phyloP scores from a whole-genome alignment of 179 eudicot genomes.

The Drosera spatulata region DNA sequence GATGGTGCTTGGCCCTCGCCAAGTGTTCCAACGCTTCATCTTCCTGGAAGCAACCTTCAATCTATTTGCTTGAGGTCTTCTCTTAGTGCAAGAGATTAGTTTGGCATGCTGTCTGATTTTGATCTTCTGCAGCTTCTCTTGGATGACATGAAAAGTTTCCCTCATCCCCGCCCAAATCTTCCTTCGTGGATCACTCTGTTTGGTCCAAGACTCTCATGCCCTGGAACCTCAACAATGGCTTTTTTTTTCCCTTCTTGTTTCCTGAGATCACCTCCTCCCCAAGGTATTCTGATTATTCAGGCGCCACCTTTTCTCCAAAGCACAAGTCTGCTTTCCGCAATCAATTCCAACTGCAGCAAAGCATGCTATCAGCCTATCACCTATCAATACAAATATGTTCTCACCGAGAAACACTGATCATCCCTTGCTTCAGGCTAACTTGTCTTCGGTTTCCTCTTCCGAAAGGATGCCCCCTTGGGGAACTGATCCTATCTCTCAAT shows the following conservation, averaged over 20 bases:
- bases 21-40: conserved; percentile 48
- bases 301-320: conserved; percentile 17
- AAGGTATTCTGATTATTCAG: conserved; percentile 18
- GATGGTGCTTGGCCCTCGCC: conserved; percentile 36
- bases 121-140: conserved; percentile 16
- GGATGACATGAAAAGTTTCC: conserved; percentile 16
- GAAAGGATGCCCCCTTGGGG: conserved; percentile 50
- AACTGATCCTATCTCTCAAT: conserved; percentile 41
- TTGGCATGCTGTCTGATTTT: conserved; percentile 16
- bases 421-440: conserved; percentile 37
- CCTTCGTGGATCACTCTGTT: conserved; percentile 10
- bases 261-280: conserved; percentile 22
- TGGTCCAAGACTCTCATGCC: conserved; percentile 17
- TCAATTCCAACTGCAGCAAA: conserved; percentile 26
- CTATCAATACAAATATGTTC: conserved; percentile 19
- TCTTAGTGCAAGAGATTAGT: conserved; percentile 21
- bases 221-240: conserved; percentile 23
- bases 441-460: conserved; percentile 32
- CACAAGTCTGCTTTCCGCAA: conserved; percentile 20
- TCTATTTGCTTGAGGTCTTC: conserved; percentile 30
- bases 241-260: conserved; percentile 1
- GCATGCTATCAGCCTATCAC: conserved; percentile 21
- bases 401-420: conserved; percentile 25
- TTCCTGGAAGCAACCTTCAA: conserved; percentile 24
- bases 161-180: conserved; percentile 11